phyloP scores from a whole-genome alignment of 1,139 yeast species.

The Saccharomyces hybrid region DNA sequence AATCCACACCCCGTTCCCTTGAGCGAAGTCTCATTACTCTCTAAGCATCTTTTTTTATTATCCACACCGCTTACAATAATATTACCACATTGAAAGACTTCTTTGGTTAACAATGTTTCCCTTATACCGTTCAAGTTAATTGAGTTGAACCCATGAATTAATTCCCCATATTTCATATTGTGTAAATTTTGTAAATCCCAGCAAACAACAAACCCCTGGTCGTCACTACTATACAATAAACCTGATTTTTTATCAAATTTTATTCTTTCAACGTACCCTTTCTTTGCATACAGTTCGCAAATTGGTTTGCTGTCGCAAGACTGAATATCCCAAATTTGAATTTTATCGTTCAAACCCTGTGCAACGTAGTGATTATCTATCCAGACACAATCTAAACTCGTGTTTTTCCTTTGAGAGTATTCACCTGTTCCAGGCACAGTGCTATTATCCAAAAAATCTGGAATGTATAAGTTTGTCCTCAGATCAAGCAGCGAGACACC shows the following conservation, averaged over 20 bases:
- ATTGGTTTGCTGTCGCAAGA: conserved; percentile 14
- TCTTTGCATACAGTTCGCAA: conserved; percentile 18
- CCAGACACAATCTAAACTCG: conserved; percentile 21
- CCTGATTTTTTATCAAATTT: conserved; percentile 12
- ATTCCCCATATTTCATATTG: conserved; percentile 14
- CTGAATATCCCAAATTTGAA: conserved; percentile 26
- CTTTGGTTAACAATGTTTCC: conserved; percentile 4
- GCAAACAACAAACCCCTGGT: conserved; percentile 21
- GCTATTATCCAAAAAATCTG: conserved; percentile 9
- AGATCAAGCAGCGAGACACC: conserved; percentile 24
- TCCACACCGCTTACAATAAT: conserved; percentile 11
- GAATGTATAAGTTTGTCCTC: conserved; percentile 16
- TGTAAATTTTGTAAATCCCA: conserved; percentile 20
- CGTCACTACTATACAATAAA: conserved; percentile 21
- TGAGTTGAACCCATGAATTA: conserved; percentile 21
- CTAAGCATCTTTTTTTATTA: neutral
- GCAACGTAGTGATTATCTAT: conserved; percentile 20
- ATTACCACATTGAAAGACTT: conserved; percentile 22
- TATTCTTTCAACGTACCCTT: conserved; percentile 19
- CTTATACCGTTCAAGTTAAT: conserved; percentile 8
- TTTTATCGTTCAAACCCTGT: conserved; percentile 17
- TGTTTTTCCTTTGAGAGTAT: neutral
- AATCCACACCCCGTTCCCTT: neutral
- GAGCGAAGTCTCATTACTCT: neutral
- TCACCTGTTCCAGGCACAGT: neutral